phyloP scores from a whole-genome alignment of 2,329 filamentous ascomycete species.

The Fusarium graminum region DNA sequence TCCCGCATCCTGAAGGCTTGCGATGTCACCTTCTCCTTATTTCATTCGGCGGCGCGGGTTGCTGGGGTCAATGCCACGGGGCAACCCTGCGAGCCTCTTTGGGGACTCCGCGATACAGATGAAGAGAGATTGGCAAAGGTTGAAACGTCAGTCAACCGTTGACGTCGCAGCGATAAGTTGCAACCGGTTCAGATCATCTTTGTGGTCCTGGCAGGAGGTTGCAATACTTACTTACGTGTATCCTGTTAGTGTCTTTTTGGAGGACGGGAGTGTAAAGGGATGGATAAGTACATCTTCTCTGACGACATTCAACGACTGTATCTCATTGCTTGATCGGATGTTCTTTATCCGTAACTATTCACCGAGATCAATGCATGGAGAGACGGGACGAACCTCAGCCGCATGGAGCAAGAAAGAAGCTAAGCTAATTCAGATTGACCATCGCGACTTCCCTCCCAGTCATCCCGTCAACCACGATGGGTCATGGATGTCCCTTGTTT shows the following conservation, averaged over 20 bases:
- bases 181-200: conserved; percentile 5
- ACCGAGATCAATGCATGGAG: background rate
- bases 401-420: background rate
- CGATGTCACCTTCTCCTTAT: conserved; percentile 37
- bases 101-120: conserved; percentile 6
- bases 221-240: no score
- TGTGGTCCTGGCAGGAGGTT: background rate
- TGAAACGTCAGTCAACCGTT: conserved; percentile 16
- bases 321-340: background rate
- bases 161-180: conserved; percentile 3
- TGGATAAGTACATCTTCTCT: background rate
- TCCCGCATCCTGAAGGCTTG: conserved; percentile 32
- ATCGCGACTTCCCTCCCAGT: conserved; percentile 2
- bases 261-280: no score
- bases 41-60: conserved; percentile 26
- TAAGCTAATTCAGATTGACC: background rate
- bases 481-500: conserved; percentile 15
- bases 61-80: conserved; percentile 24
- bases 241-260: no score
- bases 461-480: background rate
- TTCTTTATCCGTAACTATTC: conserved; percentile 1
- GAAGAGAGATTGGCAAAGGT: conserved; percentile 11
- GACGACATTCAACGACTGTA: conserved; percentile 1
- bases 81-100: conserved; percentile 23
- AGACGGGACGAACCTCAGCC: conserved; percentile 15